Evolutionary conservation across 257 asterid genomes (phyloP).

Genomic region (Petunia secreta): DNA sequence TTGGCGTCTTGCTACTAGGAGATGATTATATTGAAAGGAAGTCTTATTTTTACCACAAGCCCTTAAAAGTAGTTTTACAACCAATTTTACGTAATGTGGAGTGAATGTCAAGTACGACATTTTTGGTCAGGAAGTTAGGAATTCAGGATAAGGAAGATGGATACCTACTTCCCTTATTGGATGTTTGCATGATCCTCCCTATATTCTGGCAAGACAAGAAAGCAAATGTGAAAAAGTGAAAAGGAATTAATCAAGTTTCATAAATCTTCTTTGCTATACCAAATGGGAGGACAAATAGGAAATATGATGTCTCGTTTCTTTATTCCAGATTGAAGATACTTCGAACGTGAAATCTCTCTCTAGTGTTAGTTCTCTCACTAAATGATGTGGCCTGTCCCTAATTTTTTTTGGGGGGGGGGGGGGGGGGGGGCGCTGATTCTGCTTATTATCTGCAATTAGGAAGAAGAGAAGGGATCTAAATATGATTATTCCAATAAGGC

Average conservation of each 20-base stretch:
- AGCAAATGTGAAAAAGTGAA: background rate
- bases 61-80: background rate
- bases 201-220: slow-evolving; percentile 2
- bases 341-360: background rate
- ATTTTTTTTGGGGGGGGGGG: background rate
- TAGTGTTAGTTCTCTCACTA: background rate
- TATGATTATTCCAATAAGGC: background rate
- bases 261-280: background rate
- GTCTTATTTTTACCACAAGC: slow-evolving; percentile 1
- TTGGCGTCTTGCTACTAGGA: slow-evolving; percentile 13
- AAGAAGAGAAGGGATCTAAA: background rate
- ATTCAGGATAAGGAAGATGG: background rate
- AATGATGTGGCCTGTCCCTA: slow-evolving; percentile 11
- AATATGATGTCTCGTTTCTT: background rate
- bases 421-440: background rate
- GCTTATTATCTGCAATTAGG: background rate
- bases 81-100: slow-evolving; percentile 12
- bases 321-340: slow-evolving; percentile 6
- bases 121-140: background rate
- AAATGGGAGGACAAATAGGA: background rate
- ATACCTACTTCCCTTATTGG: background rate
- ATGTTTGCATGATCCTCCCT: background rate
- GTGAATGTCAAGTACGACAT: background rate
- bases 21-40: slow-evolving; percentile 20
- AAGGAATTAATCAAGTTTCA: background rate